Evolutionary conservation across 2,329 filamentous ascomycete species (phyloP), one percentile per base, ranked within the genome.

Genomic region (Colletotrichum lini): DNA sequence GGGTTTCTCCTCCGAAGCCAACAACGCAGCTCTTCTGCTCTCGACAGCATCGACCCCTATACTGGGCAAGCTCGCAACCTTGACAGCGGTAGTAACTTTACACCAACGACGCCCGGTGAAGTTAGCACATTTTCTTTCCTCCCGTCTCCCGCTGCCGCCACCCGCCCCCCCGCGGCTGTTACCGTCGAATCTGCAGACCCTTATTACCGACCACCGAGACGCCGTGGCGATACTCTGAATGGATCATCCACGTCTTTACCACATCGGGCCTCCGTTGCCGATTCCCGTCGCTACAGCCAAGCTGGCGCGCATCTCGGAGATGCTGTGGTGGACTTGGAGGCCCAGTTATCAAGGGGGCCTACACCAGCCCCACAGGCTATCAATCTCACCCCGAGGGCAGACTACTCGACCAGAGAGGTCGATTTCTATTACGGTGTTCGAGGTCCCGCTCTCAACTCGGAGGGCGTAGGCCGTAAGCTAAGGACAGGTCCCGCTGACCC

Each of bases 381-480:
- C 68, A 80, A 87, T 44, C 85, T 88, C 45, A 83, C 86, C 1
- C 91, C 90, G 26, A 87, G 90, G 57, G 92, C 93, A 1, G 96
- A 99, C 78, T 98, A 98, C 78, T 92, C 95, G 2, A 96, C 96
- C 0, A 92, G 96, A 67, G 96, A 99, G 81, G 94, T 97, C 0
- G 96, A 99, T 80, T 98, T 98, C 77, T 98, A 98, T 82, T 98
- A 99, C 77, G 93, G 95, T 12, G 93, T 97, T 21, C 91, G 96
- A 44, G 96, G 96, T 0, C 94, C 95, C 23, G 94, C 96, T 1
- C 84, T 98, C 15, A 95, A 92, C 75, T 93, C 94, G 1, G 93
- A 94, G 72, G 91, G 91, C 3, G 93, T 93, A 0, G 94, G 93
- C 23, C 89, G 96, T 60, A 96, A 94, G 79, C 86, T 98, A 61